Evolutionary conservation across 208 protist genomes (phyloP).

Genomic region (Trypanosoma vivax): DNA sequence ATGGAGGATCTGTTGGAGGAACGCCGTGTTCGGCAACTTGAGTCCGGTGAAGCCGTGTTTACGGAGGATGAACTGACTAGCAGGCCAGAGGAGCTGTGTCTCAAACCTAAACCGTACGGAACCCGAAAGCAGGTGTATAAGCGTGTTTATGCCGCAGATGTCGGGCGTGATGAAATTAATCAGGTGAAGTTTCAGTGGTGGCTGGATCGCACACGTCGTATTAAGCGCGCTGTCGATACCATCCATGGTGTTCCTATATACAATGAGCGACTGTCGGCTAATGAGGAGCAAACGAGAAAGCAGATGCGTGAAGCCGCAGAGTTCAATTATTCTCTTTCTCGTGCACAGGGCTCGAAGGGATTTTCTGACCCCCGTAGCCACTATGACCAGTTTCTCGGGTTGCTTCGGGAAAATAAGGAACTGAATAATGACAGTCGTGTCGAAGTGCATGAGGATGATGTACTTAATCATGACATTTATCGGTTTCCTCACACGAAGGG

Average conservation of each 20-base stretch:
- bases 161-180: constrained; percentile 55
- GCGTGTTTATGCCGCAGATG: constrained; percentile 65
- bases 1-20: constrained; percentile 76
- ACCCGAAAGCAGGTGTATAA: constrained; percentile 40
- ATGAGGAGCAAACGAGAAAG: constrained; percentile 73
- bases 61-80: constrained; percentile 47
- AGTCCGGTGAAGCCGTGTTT: constrained; percentile 41
- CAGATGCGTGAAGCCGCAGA: constrained; percentile 82
- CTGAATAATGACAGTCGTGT: constrained; percentile 29
- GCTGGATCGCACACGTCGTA: constrained; percentile 66
- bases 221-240: constrained; percentile 71
- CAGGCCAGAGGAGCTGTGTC: constrained; percentile 41
- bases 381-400: constrained; percentile 63
- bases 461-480: constrained; percentile 40
- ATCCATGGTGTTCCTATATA: constrained; percentile 82
- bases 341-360: constrained; percentile 69
- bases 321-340: constrained; percentile 69
- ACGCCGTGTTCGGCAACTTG: constrained; percentile 65
- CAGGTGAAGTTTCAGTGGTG: constrained; percentile 75
- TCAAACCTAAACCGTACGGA: constrained; percentile 31
- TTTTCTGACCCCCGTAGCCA: constrained; percentile 79
- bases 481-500: constrained; percentile 61
- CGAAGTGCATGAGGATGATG: constrained; percentile 57
- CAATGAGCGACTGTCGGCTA: constrained; percentile 75
- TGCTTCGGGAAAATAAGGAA: constrained; percentile 58